Conservation (phyloP, 2,329 filamentous ascomycete genomes). For the Nannizzia gypsea region DNA sequence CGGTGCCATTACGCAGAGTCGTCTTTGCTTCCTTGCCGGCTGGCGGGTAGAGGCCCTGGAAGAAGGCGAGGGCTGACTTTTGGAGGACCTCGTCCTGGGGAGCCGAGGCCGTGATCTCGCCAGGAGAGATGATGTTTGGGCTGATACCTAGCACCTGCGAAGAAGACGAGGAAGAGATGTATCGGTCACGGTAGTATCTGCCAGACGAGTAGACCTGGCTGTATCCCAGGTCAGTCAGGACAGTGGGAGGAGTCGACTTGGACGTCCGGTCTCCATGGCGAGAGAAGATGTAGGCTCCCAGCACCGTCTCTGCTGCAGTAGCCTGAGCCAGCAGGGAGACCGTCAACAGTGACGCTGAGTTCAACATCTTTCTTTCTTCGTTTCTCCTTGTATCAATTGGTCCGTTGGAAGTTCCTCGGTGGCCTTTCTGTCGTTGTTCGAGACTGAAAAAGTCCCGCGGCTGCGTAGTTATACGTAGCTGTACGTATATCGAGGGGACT, state of each 20-base stretch:
- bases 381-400: background rate
- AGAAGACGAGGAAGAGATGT: slow-evolving; percentile 51
- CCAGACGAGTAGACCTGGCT: slow-evolving; percentile 61
- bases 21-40: slow-evolving; percentile 46
- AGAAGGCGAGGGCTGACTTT: slow-evolving; percentile 65
- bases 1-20: slow-evolving; percentile 58
- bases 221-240: slow-evolving; percentile 69
- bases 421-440: no score
- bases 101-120: slow-evolving; percentile 60
- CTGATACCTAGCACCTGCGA: slow-evolving; percentile 56
- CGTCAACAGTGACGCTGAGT: slow-evolving; percentile 3
- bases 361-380: background rate
- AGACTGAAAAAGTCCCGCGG: no score
- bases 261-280: slow-evolving; percentile 81
- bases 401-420: no score
- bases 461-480: no score
- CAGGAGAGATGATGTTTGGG: slow-evolving; percentile 51
- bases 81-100: slow-evolving; percentile 68
- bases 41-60: slow-evolving; percentile 80
- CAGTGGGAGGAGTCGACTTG: slow-evolving; percentile 59
- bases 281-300: slow-evolving; percentile 78
- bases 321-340: slow-evolving; percentile 15
- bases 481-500: no score
- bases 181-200: slow-evolving; percentile 62
- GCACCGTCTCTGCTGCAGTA: slow-evolving; percentile 51